These are phyloP conservation scores for Parietichytrium sp. DNA, from an alignment of 108 stramenopile species.

Conservation along the genomic window DNA sequence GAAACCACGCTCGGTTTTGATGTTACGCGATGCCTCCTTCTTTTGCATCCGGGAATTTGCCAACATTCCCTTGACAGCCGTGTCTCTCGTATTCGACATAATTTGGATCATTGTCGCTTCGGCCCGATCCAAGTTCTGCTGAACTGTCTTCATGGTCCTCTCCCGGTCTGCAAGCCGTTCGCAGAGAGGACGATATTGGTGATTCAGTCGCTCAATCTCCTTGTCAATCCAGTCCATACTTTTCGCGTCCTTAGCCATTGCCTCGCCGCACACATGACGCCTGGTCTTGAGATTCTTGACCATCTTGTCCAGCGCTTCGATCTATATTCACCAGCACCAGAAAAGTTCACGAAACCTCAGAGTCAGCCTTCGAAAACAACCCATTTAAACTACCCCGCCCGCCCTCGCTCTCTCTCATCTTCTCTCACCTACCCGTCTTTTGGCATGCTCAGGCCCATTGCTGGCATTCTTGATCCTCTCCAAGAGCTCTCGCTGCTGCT, in stretches of 20 bases:
- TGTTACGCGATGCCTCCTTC: not conserved
- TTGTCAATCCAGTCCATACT: slow-evolving; percentile 26
- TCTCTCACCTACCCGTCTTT: not conserved
- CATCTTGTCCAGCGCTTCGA: slow-evolving; percentile 30
- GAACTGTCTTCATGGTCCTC: slow-evolving; percentile 22
- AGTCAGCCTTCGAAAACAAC: not conserved
- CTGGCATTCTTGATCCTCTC: slow-evolving; percentile 38
- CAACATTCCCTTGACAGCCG: not conserved
- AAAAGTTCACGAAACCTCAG: not conserved
- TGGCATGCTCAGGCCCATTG: slow-evolving; percentile 37
- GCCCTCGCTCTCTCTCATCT: no score
- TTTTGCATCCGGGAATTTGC: slow-evolving; percentile 23
- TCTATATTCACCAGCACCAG: not conserved
- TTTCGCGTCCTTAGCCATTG: not conserved
- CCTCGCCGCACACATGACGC: slow-evolving; percentile 23
- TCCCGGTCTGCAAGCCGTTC: slow-evolving; percentile 14
- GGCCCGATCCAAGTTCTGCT: slow-evolving; percentile 3
- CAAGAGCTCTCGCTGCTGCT: slow-evolving; percentile 18
- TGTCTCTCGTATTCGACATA: not conserved
- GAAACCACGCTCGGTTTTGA: slow-evolving; percentile 1
- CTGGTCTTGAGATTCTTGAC: not conserved
- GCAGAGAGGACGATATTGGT: slow-evolving; percentile 1
- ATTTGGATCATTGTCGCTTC: slow-evolving; percentile 14
- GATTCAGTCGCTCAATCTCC: slow-evolving; percentile 3
- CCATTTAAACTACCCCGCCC: not conserved